phyloP scores from a whole-genome alignment of 163 green algal genomes.

The Volvox carteri region DNA sequence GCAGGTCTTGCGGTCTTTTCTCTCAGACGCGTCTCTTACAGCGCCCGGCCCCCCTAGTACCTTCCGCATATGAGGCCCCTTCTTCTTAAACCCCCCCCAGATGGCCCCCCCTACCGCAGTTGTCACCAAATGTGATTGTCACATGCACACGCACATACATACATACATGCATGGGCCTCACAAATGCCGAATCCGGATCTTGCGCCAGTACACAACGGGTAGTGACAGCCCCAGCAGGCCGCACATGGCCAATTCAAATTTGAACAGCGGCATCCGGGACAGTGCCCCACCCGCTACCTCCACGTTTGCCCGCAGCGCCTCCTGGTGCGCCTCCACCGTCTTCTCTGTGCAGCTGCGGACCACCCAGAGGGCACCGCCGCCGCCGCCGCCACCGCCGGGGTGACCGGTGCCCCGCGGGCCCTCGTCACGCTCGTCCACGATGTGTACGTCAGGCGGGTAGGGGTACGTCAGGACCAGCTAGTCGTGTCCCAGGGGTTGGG shows the following conservation, averaged over 20 bases:
- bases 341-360: slow-evolving; percentile 46
- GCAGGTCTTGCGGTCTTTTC: too few relatives aligned
- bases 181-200: slow-evolving; percentile 62
- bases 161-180: slow-evolving; percentile 27
- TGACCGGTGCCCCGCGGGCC: too few relatives aligned
- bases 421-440: slow-evolving; percentile 15
- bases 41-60: too few relatives aligned
- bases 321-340: slow-evolving; percentile 25
- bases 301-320: slow-evolving; percentile 28
- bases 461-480: slow-evolving; percentile 45
- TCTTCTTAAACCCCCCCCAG: too few relatives aligned
- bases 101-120: too few relatives aligned
- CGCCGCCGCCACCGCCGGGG: too few relatives aligned
- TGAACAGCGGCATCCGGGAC: slow-evolving; percentile 47
- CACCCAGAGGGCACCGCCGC: slow-evolving; percentile 10
- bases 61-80: too few relatives aligned
- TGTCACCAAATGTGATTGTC: too few relatives aligned
- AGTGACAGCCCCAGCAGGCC: slow-evolving; percentile 55
- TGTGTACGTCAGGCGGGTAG: slow-evolving; percentile 51
- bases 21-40: too few relatives aligned
- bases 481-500: not conserved
- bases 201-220: slow-evolving; percentile 67
- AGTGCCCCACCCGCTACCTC: not conserved
- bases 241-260: slow-evolving; percentile 62
- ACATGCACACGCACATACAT: not conserved